Evolutionary conservation across 192 early-diverging fungal genomes (phyloP).

Genomic region (Linderina pennispora): DNA sequence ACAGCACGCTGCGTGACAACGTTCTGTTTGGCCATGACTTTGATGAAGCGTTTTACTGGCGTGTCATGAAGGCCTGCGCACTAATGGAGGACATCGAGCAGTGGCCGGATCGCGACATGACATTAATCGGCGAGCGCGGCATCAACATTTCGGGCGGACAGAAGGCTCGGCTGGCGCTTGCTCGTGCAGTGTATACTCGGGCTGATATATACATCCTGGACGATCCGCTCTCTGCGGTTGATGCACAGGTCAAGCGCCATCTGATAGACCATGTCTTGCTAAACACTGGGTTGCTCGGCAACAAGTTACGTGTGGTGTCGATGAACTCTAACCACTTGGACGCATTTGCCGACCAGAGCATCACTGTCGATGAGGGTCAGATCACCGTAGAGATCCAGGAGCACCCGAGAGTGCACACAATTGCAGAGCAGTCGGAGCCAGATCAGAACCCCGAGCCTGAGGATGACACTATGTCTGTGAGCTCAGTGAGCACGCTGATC

Average conservation of each 20-base stretch:
- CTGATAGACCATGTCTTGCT: constrained; percentile 57
- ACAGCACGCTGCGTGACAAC: constrained; percentile 65
- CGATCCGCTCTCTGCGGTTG: constrained; percentile 68
- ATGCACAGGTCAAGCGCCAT: constrained; percentile 55
- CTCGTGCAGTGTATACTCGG: constrained; percentile 58
- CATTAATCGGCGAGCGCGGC: constrained; percentile 64
- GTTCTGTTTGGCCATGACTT: constrained; percentile 68
- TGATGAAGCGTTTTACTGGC: constrained; percentile 52
- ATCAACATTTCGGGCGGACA: constrained; percentile 73
- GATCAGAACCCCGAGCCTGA: too few species aligned
- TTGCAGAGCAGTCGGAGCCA: constrained; percentile 13
- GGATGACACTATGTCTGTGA: not conserved
- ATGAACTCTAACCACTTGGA: constrained; percentile 20
- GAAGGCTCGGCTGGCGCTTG: constrained; percentile 57
- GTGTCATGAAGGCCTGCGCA: constrained; percentile 55
- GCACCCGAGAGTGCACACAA: constrained; percentile 26
- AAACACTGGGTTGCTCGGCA: constrained; percentile 49
- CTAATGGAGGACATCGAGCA: constrained; percentile 57
- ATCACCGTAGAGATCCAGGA: constrained; percentile 40
- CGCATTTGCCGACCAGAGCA: constrained; percentile 14
- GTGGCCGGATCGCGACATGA: constrained; percentile 58
- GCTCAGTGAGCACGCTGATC: too few species aligned
- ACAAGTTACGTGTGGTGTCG: constrained; percentile 43
- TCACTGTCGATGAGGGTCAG: constrained; percentile 7
- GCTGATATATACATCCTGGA: constrained; percentile 65